Base-by-base conservation (phyloP, 495 filamentous ascomycete species). In the Annulohypoxylon moriforme region DNA sequence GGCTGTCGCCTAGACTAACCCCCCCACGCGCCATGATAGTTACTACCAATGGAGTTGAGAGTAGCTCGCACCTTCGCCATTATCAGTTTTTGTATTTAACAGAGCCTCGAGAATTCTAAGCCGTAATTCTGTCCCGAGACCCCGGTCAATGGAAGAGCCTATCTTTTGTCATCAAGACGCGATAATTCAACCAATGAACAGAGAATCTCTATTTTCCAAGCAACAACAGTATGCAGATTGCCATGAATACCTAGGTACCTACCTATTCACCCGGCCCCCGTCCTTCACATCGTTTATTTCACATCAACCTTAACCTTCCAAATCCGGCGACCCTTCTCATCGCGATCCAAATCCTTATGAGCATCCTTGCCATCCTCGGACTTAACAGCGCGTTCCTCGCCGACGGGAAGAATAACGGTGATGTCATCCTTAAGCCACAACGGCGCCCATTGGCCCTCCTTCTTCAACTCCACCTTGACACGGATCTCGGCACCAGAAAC, bases 361-460 rank as follows among this genome's bases (percentile, higher is more conserved):
- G 44, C 20, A 2, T n/a, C 55, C 22, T 9, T 24, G 22, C 80
- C 80, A 57, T 72, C 68, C 34, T 79, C 77, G 5, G 73, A 76
- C 33, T 80, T 75, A 36, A 87, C 83, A 18, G 73, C 72, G 42
- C 85, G 79, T 31, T 81, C 78, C 72, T 89, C 86, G 2, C 84
- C 84, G 24, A 84, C 68, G 24, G 84, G 86, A 40, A 89, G 64
- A 36, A 89, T 78, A 31, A 88, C 75, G 69, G 84, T 82, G 38
- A 88, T 59, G n/a, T 82, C 81, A 63, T 82, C 84, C 33, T n/a
- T 29, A 7, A 75, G 42, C 86, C 86, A 89, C 44, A 85, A 77
- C 6, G 86, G 84, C 29, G 78, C 69, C 73, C 83, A 87, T 18
- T 79, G 75, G 56, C 78, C 79, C 4, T 73, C 71, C 46, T 82